These are phyloP conservation scores for Apium graveolens DNA, from an alignment of 129 eudicot species.

Conservation along the genomic window DNA sequence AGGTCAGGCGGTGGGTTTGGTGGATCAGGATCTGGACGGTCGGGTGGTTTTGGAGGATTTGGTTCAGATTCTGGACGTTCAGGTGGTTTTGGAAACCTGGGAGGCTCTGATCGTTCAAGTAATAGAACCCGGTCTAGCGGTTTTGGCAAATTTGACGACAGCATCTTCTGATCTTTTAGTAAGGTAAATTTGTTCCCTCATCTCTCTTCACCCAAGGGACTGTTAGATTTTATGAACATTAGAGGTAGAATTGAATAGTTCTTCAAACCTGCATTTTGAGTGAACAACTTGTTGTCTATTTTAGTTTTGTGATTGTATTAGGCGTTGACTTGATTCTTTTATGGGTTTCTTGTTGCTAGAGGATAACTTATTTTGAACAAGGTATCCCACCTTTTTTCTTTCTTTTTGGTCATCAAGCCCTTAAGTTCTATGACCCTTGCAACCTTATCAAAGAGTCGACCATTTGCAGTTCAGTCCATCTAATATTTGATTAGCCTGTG, in stretches of 20 bases:
- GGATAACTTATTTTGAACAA: background rate
- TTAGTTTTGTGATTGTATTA: background rate
- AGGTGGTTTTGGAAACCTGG: slow-evolving; percentile 16
- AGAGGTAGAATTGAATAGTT: background rate
- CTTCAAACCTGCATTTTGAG: background rate
- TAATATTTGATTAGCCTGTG: background rate
- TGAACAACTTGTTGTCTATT: background rate
- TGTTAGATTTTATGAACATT: background rate
- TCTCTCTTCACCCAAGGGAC: background rate
- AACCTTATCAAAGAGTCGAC: slow-evolving; percentile 46
- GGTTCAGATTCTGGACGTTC: slow-evolving; percentile 18
- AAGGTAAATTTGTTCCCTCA: background rate
- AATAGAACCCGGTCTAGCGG: slow-evolving; percentile 17
- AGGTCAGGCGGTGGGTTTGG: background rate
- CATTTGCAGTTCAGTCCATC: background rate
- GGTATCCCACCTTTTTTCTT: background rate
- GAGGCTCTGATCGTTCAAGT: slow-evolving; percentile 26
- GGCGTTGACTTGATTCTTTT: background rate
- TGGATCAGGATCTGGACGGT: slow-evolving; percentile 11
- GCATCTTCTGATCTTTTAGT: background rate
- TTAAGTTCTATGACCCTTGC: slow-evolving; percentile 37
- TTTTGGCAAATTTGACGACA: slow-evolving; percentile 5
- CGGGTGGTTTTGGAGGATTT: slow-evolving; percentile 1
- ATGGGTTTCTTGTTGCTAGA: background rate
- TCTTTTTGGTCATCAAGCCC: slow-evolving; percentile 61